phyloP scores from a whole-genome alignment of 164 flowering plant species.

The Litsea cubeba region DNA sequence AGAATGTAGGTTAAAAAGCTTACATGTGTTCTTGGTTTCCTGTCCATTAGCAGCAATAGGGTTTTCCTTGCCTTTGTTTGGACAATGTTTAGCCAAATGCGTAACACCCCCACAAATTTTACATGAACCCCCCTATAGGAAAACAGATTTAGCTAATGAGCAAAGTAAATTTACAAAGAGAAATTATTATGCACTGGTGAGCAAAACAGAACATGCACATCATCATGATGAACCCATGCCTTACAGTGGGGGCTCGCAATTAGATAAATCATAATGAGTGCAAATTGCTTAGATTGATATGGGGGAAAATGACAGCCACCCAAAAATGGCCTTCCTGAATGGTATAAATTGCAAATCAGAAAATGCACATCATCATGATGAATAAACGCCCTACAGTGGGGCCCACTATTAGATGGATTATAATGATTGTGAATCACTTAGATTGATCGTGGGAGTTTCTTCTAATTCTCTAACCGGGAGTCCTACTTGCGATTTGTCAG shows the following conservation, averaged over 20 bases:
- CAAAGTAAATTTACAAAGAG: not conserved
- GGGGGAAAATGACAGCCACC: too few species aligned
- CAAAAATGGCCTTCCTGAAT: too few species aligned
- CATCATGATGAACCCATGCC: not conserved
- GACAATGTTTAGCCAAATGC: slow-evolving; percentile 91
- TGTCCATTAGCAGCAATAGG: slow-evolving; percentile 15
- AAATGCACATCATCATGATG: too few species aligned
- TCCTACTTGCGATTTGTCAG: too few species aligned
- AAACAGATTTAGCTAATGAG: not conserved
- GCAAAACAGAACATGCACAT: not conserved
- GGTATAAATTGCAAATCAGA: too few species aligned
- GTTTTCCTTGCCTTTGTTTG: slow-evolving; percentile 43
- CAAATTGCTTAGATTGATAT: too few species aligned
- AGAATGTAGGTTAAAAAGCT: slow-evolving; percentile 1
- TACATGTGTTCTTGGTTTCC: slow-evolving; percentile 26
- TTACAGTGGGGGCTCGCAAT: not conserved
- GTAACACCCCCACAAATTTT: slow-evolving; percentile 80
- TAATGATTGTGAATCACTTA: too few species aligned
- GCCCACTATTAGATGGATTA: too few species aligned
- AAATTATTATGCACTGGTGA: not conserved
- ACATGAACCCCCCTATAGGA: slow-evolving; percentile 77
- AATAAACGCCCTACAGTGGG: too few species aligned
- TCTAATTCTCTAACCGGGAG: too few species aligned
- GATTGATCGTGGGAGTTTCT: too few species aligned
- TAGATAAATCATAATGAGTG: too few species aligned